A percentile compares a stretch with the other conserved stretches of the same genome.
phyloP scores from a whole-genome alignment of 768 basidiomycete species.

The Pleurotus salmoneostramineus region DNA sequence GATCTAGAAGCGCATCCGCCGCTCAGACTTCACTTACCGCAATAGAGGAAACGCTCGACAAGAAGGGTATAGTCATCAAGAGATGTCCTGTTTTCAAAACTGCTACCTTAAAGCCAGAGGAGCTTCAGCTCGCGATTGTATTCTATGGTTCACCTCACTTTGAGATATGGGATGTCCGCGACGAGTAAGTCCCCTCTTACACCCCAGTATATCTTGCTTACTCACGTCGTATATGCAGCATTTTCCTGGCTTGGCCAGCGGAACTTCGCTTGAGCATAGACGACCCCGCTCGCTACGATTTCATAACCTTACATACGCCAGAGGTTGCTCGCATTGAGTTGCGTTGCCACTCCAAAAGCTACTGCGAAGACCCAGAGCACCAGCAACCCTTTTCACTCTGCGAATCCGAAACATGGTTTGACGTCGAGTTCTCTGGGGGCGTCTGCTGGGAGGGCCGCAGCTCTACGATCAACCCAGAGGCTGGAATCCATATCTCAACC shows the following conservation, averaged over 20 bases:
- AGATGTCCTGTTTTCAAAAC: not conserved
- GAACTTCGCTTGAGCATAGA: not conserved
- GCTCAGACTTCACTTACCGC: not conserved
- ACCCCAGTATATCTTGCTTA: not conserved
- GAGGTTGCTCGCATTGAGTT: not conserved
- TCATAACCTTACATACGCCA: not conserved
- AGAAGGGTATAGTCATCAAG: not conserved
- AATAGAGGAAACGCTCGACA: not conserved
- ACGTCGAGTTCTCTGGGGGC: not conserved
- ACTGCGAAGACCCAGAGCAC: constrained; percentile 1
- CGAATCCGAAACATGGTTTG: not conserved
- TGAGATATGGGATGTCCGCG: constrained; percentile 31
- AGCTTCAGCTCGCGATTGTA: constrained; percentile 20
- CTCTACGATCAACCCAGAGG: not conserved
- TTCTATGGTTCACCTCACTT: constrained; percentile 27
- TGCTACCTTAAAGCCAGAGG: not conserved
- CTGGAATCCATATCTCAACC: not conserved
- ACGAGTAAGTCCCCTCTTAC: constrained; percentile 20
- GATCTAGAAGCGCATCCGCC: not conserved
- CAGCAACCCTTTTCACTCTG: not conserved
- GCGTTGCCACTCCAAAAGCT: not conserved
- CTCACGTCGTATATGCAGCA: not conserved
- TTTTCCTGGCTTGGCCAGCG: constrained; percentile 4
- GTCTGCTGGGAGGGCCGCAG: not conserved
- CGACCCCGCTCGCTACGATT: not conserved